Percentiles rank a stretch among this genome's conserved stretches.
phyloP scores from a whole-genome alignment of 805 yeast genomes.

The Cyberlindnera japonica region DNA sequence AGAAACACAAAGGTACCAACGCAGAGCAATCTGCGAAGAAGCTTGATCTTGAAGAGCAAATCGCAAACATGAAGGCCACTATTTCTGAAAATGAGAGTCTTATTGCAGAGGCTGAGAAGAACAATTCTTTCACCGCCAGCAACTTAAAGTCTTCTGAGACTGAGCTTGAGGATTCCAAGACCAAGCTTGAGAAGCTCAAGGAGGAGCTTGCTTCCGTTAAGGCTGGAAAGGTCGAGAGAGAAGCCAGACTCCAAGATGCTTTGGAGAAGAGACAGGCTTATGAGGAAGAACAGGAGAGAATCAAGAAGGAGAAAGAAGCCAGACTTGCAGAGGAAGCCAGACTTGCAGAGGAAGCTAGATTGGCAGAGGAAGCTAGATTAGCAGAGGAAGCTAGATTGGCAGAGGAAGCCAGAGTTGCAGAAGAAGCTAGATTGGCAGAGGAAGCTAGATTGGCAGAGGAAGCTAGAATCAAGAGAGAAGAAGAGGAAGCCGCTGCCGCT shows the following conservation, averaged over 20 bases:
- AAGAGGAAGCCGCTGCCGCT: conserved; percentile 8
- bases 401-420: conserved; percentile 12
- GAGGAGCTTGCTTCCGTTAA: conserved; percentile 22
- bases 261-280: conserved; percentile 21
- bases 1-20: conserved; percentile 19
- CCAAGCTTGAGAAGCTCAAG: conserved; percentile 18
- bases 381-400: conserved; percentile 7
- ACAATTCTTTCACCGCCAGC: conserved; percentile 9
- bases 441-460: conserved; percentile 9
- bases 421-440: conserved; percentile 9
- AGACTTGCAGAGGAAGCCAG: conserved; percentile 9
- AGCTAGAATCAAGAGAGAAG: conserved; percentile 10
- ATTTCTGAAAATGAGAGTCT: conserved; percentile 20
- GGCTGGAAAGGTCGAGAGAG: conserved; percentile 21
- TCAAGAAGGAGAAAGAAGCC: conserved; percentile 14
- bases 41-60: conserved; percentile 19
- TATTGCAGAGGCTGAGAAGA: conserved; percentile 19
- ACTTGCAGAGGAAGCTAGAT: conserved; percentile 15
- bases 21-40: conserved; percentile 17
- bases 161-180: conserved; percentile 18
- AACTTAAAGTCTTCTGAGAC: conserved; percentile 16
- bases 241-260: conserved; percentile 24
- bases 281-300: conserved; percentile 17
- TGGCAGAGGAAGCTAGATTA: conserved; percentile 8
- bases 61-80: conserved; percentile 15